Evolutionary conservation across 1,139 yeast species (phyloP), one percentile per base, ranked within the genome.

Genomic region (Wickerhamomyces sp.): DNA sequence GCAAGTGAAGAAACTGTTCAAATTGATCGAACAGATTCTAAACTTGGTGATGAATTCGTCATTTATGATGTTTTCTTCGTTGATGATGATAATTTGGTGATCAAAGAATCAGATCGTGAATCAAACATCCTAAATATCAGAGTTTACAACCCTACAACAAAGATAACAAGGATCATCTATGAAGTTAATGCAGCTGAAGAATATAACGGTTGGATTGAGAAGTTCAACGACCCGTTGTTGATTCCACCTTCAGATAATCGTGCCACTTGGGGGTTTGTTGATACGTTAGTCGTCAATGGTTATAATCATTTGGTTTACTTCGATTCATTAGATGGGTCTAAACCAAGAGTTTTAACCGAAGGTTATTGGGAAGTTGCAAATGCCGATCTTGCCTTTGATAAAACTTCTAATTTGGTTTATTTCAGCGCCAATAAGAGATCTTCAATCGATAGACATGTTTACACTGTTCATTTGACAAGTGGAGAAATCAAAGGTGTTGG

Each of bases 21-120:
- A 14, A 32, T 57, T 14, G 44, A 38, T 3, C 38, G 46, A 40
- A 26, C 19, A 2, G 60, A 44, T 17, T 54, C 61, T 0, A 42
- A 45, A n/a, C 42, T 70, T 4, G 78, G 75, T 6, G 46, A 52
- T 0, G 87, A 80, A 22, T 83, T 23, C 77, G 48, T 64, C 13
- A 32, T 91, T 13, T 87, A 86, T 40, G 81, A 78, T 43, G 83
- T 72, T 2, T 57, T 61, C 8, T 87, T 89, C 88, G 57, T 81
- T 2, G 78, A 73, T 37, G 52, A 55, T 17, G 55, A 67, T 14
- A 60, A 64, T 31, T 66, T 81, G 19, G 49, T 86, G 22, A 57
- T 79, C 33, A 79, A 83, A 46, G 66, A 72, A 37, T 67, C 89
- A 3, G 87, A 84, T 52, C 65, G 95, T 37, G 75, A 75, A 26